phyloP scores from a whole-genome alignment of 179 eudicot species.

The Amaranthus tricolor region DNA sequence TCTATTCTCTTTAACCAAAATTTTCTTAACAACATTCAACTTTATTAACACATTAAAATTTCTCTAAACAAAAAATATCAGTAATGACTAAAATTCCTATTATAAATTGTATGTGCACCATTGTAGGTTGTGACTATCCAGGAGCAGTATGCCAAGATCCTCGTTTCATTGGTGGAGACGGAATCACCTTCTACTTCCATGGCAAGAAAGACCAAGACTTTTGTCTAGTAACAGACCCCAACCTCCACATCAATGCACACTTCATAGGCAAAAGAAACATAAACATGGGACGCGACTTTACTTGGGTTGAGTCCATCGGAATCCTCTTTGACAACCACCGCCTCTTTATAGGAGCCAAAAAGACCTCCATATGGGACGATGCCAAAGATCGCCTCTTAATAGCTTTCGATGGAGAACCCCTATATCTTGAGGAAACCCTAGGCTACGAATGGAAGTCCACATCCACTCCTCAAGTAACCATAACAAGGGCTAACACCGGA shows the following conservation, averaged over 20 bases:
- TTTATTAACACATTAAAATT: too few relatives aligned
- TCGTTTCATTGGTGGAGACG: slow-evolving; percentile 65
- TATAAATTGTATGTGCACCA: neutral
- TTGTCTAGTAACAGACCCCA: slow-evolving; percentile 63
- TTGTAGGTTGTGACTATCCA: slow-evolving; percentile 57
- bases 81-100: too few relatives aligned
- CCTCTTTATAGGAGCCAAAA: slow-evolving; percentile 55
- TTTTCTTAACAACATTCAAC: neutral
- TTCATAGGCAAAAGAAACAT: slow-evolving; percentile 60
- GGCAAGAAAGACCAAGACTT: slow-evolving; percentile 67
- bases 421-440: slow-evolving; percentile 28
- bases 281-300: slow-evolving; percentile 60
- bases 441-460: slow-evolving; percentile 32
- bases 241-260: slow-evolving; percentile 77
- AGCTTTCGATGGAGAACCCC: slow-evolving; percentile 41
- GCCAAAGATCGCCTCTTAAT: slow-evolving; percentile 44
- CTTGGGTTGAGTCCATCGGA: slow-evolving; percentile 72
- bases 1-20: neutral
- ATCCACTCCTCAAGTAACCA: slow-evolving; percentile 22
- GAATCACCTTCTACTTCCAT: slow-evolving; percentile 73
- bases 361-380: slow-evolving; percentile 58
- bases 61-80: too few relatives aligned
- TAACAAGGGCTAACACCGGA: slow-evolving; percentile 19
- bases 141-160: slow-evolving; percentile 85
- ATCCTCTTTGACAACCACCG: slow-evolving; percentile 59